Evolutionary conservation across 2,329 filamentous ascomycete species (phyloP).

Genomic region (Cytospora mali): DNA sequence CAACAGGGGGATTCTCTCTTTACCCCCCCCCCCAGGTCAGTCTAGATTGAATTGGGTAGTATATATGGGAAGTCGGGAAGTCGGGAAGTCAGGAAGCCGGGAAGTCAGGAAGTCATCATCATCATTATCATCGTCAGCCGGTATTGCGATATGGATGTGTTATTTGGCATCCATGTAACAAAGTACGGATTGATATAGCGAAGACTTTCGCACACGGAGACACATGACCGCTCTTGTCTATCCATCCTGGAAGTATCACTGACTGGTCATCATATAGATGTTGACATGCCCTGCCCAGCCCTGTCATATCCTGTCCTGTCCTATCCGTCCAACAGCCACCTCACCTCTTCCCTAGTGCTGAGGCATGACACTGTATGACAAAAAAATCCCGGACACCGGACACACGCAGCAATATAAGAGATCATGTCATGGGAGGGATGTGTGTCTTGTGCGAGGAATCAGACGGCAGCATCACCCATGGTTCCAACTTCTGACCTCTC

Average conservation of each 20-base stretch:
- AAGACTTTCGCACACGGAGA: background rate
- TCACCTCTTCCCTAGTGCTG: background rate
- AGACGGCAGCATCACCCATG: too few species aligned
- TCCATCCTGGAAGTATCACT: background rate
- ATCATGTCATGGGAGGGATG: background rate
- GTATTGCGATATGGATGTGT: too few species aligned
- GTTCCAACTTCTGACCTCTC: too few species aligned
- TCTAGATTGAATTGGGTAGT: constrained; percentile 6
- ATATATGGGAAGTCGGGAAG: background rate
- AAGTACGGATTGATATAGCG: too few species aligned
- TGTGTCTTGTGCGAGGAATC: background rate
- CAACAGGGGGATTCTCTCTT: background rate
- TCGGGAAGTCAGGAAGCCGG: background rate
- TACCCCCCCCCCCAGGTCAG: background rate
- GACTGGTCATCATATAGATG: background rate
- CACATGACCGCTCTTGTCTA: background rate
- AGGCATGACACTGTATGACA: background rate
- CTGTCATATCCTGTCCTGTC: too few species aligned
- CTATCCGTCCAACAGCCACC: too few species aligned
- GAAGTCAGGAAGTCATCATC: background rate
- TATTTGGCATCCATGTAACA: background rate
- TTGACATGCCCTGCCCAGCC: too few species aligned
- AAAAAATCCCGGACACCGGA: background rate
- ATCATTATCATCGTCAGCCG: background rate
- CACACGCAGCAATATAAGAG: background rate